Evolutionary conservation across 345 rosid genomes (phyloP), one percentile per base, ranked within the genome.

Genomic region (Brassica carinata): DNA sequence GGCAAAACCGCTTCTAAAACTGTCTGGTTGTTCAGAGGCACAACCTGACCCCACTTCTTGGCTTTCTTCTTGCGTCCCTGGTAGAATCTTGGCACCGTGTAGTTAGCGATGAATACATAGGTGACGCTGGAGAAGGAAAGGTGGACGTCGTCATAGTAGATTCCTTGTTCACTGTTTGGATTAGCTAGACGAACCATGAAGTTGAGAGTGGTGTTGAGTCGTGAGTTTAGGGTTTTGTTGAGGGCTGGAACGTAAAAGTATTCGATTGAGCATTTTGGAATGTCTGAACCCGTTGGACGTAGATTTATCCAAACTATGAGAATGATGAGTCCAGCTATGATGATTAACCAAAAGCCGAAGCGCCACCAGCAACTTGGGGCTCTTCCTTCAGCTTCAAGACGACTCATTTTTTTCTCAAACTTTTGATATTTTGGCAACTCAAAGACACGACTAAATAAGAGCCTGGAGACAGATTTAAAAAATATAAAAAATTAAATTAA

Each of bases 161-260:
- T 78, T 8, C 98, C 94, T 71, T 91, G 89, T 64, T 89, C 92
- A 55, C 68, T 87, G 89, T 95, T 95, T 61, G 89, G 83, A 79
- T 95, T 95, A 0, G 67, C 83, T 2, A 89, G 87, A 73, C 70
- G 77, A 1, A 95, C 53, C 45, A 69, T 29, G 84, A 95, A 82
- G 74, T 66, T 77, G 13, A 93, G 85, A 67, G 89, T 80, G 77
- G 88, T 10, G 77, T 85, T 77, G 36, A 3, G 1, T 0, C 34
- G 29, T 17, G 74, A 7, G 67, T 77, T 73, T 4, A 74, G 58
- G 80, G 98, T 69, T 55, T 8, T 79, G 82, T 89, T 19, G 75
- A 91, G 88, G 51, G 92, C 86, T 10, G 98, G 91, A 61, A 95
- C 69, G 85, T 87, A 87, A 57, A 95, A 83, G 0, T 33, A 3